Evolutionary conservation across 202 grass and related monocot genomes (phyloP).

Genomic region (Elaeis oleifera): DNA sequence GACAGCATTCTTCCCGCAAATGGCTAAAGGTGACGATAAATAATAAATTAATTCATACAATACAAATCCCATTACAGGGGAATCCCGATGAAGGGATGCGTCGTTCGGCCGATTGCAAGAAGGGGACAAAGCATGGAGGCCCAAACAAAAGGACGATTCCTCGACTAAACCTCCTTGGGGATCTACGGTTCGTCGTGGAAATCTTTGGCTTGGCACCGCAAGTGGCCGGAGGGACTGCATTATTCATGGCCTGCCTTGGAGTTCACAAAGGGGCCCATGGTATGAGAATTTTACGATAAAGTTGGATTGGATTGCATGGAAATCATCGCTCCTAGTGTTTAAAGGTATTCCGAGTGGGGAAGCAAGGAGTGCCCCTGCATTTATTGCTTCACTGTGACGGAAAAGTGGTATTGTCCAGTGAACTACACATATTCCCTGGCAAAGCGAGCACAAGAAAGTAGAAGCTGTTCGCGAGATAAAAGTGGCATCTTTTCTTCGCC

Average conservation of each 20-base stretch:
- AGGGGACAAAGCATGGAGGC: slow-evolving; percentile 22
- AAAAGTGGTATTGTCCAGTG: slow-evolving; percentile 4
- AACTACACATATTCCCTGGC: slow-evolving; percentile 1
- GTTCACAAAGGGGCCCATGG: slow-evolving; percentile 23
- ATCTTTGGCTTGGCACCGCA: slow-evolving; percentile 8
- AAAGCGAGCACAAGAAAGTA: too few relatives aligned
- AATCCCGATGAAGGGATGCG: slow-evolving; percentile 28
- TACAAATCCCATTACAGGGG: slow-evolving; percentile 28
- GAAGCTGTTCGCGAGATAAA: slow-evolving; percentile 7
- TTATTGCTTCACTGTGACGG: slow-evolving; percentile 11
- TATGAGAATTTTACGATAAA: slow-evolving; percentile 28
- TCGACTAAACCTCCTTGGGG: slow-evolving; percentile 18
- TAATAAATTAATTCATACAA: slow-evolving; percentile 10
- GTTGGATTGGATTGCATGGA: slow-evolving; percentile 41
- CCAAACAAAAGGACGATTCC: slow-evolving; percentile 17
- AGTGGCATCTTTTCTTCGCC: slow-evolving; percentile 19
- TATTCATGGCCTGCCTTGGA: slow-evolving; percentile 41
- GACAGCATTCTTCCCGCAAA: not conserved
- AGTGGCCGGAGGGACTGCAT: slow-evolving; percentile 6
- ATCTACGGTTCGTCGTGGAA: slow-evolving; percentile 2
- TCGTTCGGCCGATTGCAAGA: slow-evolving; percentile 6
- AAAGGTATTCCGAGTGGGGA: slow-evolving; percentile 18
- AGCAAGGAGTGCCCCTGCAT: slow-evolving; percentile 8
- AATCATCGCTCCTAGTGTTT: slow-evolving; percentile 34
- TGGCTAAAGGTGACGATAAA: not conserved